Evolutionary conservation across 2,329 filamentous ascomycete species (phyloP), one percentile per base, ranked within the genome.

Genomic region (Exophiala bonariae): DNA sequence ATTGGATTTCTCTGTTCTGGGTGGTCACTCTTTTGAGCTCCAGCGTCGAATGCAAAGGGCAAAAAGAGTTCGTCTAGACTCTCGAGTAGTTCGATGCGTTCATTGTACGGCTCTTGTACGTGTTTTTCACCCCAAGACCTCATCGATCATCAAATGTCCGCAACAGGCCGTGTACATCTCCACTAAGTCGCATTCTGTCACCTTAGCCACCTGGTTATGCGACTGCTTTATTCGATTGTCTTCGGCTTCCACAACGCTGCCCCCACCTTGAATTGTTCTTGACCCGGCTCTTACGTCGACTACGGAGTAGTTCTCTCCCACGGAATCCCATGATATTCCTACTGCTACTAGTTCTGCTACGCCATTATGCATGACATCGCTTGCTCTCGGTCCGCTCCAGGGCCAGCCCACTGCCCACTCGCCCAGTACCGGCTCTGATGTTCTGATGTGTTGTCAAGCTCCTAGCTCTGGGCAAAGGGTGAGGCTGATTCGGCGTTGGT

Each of bases 301-400:
- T 47, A 48, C 47, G n/a, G n/a, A n/a, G n/a, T n/a, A n/a, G n/a
- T n/a, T 39, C 35, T 42, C 35, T 35, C 38, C 16, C 17, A 30
- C 30, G 17, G 23, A 22, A n/a, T n/a, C 18, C 30, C 34, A 39
- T 22, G 38, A 39, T 35, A 34, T 41, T 44, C 34, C 37, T 50
- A 36, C 33, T 19, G 44, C 38, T 26, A 39, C 38, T 49, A 34
- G 28, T 40, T 14, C 23, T 34, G 46, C 52, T 52, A 51, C 52
- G 44, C 47, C 50, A 56, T 56, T 50, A 49, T 52, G 52, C 46
- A 52, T 57, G 53, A 49, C 47, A 56, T 51, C 31, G 36, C 50
- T 47, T 49, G 50, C 41, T 18, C 44, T 47, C 42, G 41, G 47
- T 35, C 41, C 35, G 32, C 38, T 34, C 49, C 52, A 47, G 42